Percentiles rank a stretch among this genome's conserved stretches.
phyloP scores from a whole-genome alignment of 2,329 filamentous ascomycete genomes.

The Penicillium sp. region DNA sequence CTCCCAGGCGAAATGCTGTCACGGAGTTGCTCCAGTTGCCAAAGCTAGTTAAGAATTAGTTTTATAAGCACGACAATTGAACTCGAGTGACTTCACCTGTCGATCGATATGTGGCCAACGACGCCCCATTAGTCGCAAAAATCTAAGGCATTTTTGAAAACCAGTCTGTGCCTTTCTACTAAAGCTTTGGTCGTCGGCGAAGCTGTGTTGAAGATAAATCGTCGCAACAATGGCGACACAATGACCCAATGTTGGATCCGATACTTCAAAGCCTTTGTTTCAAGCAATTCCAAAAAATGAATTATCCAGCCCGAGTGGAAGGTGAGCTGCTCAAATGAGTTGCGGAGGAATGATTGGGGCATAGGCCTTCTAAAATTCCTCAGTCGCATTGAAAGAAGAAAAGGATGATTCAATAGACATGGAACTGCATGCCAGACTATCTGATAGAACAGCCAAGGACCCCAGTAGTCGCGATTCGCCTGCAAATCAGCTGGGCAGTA shows the following conservation, averaged over 20 bases:
- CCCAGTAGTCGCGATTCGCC: constrained; percentile 48
- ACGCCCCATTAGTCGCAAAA: constrained; percentile 32
- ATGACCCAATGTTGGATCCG: constrained; percentile 46
- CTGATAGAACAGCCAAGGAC: constrained; percentile 50
- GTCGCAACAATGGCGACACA: constrained; percentile 51
- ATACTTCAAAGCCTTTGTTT: constrained; percentile 41
- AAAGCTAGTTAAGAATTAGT: constrained; percentile 12
- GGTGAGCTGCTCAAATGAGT: constrained; percentile 49
- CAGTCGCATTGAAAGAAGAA: constrained; percentile 49
- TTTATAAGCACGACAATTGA: neutral
- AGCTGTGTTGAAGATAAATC: constrained; percentile 53
- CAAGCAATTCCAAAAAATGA: constrained; percentile 46
- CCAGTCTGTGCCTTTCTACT: constrained; percentile 37
- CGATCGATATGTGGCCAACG: constrained; percentile 39
- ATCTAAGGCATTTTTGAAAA: constrained; percentile 43
- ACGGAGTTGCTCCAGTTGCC: constrained; percentile 30
- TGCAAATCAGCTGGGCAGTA: constrained; percentile 38
- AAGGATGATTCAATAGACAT: constrained; percentile 51
- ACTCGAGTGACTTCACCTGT: constrained; percentile 9
- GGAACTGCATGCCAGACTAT: constrained; percentile 50
- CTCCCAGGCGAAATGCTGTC: constrained; percentile 33
- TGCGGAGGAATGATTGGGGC: constrained; percentile 52
- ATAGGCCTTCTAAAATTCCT: constrained; percentile 49
- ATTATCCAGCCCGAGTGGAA: constrained; percentile 51
- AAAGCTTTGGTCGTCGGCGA: constrained; percentile 37